Conservation (phyloP, 139 green algal genomes). For the Chlamydomonas urium region DNA sequence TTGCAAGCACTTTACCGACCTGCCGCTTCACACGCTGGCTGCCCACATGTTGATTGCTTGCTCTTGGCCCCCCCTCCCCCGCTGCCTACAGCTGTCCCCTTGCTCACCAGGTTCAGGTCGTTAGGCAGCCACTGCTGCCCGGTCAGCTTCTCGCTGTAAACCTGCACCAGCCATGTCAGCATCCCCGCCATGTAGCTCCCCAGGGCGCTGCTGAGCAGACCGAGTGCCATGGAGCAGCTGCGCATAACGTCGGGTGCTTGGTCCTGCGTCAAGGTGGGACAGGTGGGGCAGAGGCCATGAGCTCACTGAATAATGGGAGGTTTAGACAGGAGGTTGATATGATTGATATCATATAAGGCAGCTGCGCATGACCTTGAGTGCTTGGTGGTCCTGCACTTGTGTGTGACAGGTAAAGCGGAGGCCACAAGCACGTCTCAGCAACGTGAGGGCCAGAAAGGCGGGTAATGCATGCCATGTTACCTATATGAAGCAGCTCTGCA, state of each 20-base stretch:
- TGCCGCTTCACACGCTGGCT: too few relatives aligned
- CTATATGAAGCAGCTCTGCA: too few relatives aligned
- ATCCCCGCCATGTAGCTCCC: slow-evolving; percentile 77
- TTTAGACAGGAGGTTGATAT: slow-evolving; percentile 22
- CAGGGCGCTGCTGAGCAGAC: slow-evolving; percentile 72
- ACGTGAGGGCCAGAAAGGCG: too few relatives aligned
- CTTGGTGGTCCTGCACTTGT: too few relatives aligned
- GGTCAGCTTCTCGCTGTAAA: slow-evolving; percentile 15
- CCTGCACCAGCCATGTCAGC: slow-evolving; percentile 52
- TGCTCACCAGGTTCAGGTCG: slow-evolving; percentile 43
- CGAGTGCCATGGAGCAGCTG: slow-evolving; percentile 80
- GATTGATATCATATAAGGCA: slow-evolving; percentile 33
- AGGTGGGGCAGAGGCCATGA: too few relatives aligned
- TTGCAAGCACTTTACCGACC: too few relatives aligned
- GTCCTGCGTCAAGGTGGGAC: neutral
- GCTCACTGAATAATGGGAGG: neutral
- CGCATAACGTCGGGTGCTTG: slow-evolving; percentile 86
- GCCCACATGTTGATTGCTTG: too few relatives aligned
- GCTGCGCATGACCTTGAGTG: slow-evolving; percentile 57
- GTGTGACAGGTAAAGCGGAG: too few relatives aligned
- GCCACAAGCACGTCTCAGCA: too few relatives aligned
- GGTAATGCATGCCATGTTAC: too few relatives aligned
- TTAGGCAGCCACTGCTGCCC: slow-evolving; percentile 53
- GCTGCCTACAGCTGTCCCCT: neutral
- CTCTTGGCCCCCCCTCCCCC: too few relatives aligned